Evolutionary conservation across 768 basidiomycete species (phyloP).

Genomic region (Asterophora parasitica): DNA sequence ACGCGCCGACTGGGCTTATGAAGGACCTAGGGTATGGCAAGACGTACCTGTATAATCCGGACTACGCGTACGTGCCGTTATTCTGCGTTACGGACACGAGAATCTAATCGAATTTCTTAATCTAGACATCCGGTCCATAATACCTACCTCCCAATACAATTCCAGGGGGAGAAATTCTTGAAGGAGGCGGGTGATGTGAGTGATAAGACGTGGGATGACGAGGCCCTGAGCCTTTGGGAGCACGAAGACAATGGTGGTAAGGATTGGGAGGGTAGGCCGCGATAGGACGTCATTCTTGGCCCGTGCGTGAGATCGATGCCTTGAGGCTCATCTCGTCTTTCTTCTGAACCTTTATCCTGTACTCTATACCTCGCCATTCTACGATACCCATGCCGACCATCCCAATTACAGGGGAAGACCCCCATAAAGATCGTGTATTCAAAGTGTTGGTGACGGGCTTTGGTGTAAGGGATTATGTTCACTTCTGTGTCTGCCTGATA

Average conservation of each 20-base stretch:
- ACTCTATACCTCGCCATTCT: slow-evolving; percentile 7
- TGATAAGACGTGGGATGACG: slow-evolving; percentile 59
- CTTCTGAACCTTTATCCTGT: background rate
- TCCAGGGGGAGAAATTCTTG: slow-evolving; percentile 41
- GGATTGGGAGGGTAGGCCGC: slow-evolving; percentile 40
- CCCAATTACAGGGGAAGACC: slow-evolving; percentile 16
- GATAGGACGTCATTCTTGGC: slow-evolving; percentile 6
- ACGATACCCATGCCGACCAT: slow-evolving; percentile 27
- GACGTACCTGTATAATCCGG: slow-evolving; percentile 61
- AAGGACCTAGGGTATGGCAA: slow-evolving; percentile 64
- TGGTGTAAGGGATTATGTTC: slow-evolving; percentile 37
- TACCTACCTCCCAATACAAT: slow-evolving; percentile 50
- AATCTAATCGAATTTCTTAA: background rate
- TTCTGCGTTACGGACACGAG: too few relatives aligned
- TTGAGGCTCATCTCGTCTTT: background rate
- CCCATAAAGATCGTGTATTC: slow-evolving; percentile 30
- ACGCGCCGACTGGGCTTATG: slow-evolving; percentile 72
- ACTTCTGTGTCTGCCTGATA: background rate
- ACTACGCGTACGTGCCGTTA: slow-evolving; percentile 37
- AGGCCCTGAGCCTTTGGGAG: slow-evolving; percentile 53
- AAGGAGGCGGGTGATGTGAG: slow-evolving; percentile 36
- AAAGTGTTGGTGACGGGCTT: slow-evolving; percentile 49
- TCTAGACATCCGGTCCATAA: slow-evolving; percentile 62
- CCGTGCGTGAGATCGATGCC: slow-evolving; percentile 20
- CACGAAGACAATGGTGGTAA: slow-evolving; percentile 41